Evolutionary conservation across 1,139 yeast species (phyloP), one percentile per base, ranked within the genome.

Genomic region (Hanseniaspora uvarum): DNA sequence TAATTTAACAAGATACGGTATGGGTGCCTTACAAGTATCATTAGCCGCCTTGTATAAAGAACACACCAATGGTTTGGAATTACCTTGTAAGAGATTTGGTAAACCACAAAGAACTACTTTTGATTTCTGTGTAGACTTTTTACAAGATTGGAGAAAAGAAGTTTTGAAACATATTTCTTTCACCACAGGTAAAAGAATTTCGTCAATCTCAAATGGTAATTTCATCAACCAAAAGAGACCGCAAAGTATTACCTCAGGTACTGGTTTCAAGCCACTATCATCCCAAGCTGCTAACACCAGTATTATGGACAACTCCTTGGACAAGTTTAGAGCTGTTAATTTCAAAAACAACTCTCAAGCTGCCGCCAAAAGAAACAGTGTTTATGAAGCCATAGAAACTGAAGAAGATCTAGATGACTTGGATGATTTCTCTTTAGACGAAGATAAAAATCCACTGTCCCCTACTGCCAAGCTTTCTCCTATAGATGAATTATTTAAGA

Each of bases 21-120:
- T 85, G 94, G 95, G 95, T 59, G 94, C 94, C 2, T 73, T 85
- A 61, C 94, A 83, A 67, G 89, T 85, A 49, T 82, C 92, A 16
- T 81, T 83, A 65, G 88, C 89, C 54, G 94, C 94, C 0, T 72
- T 85, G 53, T 85, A 79, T 67, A 77, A 81, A 64, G 94, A 84
- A 64, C 88, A 82, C 64, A 84, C 94, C 4, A 48, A 48, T 31
- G 94, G 94, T 56, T 76, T 74, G 59, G 89, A 84, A 63, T 73
- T 85, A 62, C 79, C 80, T 62, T 88, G 84, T 46, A 83, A 82
- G 58, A 72, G 89, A 65, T 84, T 83, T 63, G 95, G 94, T 62
- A 85, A 85, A 67, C 94, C 95, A 2, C 92, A 85, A 68, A 76
- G 82, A 62, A 89, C 88, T 55, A 86, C 94, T 14, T 86, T 85